These are phyloP conservation scores for Magnaporthiopsis rhizophila DNA, from an alignment of 2,329 filamentous ascomycete species.

Conservation along the genomic window DNA sequence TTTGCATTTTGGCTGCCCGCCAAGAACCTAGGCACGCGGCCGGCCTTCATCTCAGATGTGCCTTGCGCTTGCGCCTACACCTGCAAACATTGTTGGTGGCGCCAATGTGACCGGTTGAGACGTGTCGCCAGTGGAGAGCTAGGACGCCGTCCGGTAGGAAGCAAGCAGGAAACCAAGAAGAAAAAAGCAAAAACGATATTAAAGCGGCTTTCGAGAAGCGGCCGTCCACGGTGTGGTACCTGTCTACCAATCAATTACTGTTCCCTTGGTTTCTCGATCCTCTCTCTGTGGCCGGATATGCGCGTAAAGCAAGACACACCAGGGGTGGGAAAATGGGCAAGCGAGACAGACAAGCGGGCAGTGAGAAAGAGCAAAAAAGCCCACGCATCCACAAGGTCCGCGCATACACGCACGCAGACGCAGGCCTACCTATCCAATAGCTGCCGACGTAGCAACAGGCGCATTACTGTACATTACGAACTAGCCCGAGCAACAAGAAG, in stretches of 20 bases:
- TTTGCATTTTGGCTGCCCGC: not conserved
- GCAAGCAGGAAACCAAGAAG: not conserved
- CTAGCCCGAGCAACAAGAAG: not conserved
- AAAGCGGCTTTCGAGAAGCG: not conserved
- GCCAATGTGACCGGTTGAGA: not conserved
- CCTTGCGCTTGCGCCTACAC: not conserved
- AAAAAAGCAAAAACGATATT: not conserved
- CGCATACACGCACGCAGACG: not conserved
- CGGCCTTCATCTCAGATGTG: not conserved
- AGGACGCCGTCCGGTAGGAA: too few relatives aligned
- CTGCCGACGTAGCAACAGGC: not conserved
- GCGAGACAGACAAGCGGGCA: not conserved
- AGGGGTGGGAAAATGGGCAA: not conserved
- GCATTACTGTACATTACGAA: not conserved
- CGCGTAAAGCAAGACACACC: not conserved
- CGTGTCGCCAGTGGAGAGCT: not conserved
- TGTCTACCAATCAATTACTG: not conserved
- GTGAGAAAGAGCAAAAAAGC: not conserved
- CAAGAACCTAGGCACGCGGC: not conserved
- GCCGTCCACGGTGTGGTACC: not conserved
- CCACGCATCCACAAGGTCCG: not conserved
- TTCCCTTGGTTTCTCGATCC: not conserved
- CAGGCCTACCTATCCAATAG: not conserved
- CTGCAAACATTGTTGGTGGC: not conserved
- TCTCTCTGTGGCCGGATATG: not conserved